Base-by-base conservation (phyloP, 495 filamentous ascomycete species). In the Daldinia loculata region DNA sequence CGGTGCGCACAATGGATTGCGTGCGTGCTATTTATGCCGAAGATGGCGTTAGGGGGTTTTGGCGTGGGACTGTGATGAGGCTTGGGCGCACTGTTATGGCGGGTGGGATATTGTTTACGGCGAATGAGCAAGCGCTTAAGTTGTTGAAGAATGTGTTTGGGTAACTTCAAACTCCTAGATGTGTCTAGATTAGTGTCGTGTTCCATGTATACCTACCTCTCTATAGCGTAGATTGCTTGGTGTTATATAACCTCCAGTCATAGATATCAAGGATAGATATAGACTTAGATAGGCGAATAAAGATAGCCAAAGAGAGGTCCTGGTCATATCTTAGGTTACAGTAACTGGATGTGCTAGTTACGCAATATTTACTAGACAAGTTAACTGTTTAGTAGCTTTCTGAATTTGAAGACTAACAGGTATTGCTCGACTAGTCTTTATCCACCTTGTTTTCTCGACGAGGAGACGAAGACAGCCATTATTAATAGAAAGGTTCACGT, bases 51-150 rank as follows among this genome's bases (percentile, higher is more conserved):
- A 77, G 79, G 32, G 89, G 85, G 0, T 88, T 91, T 67, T 92
- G 89, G 89, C 82, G 84, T 45, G 89, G 89, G 2, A 92, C 88
- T 12, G 85, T 88, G 2, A 90, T 92, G 89, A 81, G 89, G 61
- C 70, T 91, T 24, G 86, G 88, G 1, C 75, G 90, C 56, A 86
- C 89, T 26, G 79, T 91, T 3, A 81, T 90, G 70, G 87, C 85
- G 69, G 89, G 90, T 9, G 90, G 89, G 0, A 91, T 91, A 50
- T 70, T 91, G 17, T 90, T 91, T 63, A 87, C 87, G 24, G 84
- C 86, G 1, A 90, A 91, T 74, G 89, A 91, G 75, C 79, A 85
- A 64, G 82, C 69, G 55, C 41, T 72, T 22, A 74, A 65, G 69
- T 4, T 67, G 63, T 41, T 74, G 15, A 72, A 66, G 56, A 11